Conservation (phyloP, 1,284 basidiomycete genomes). For the Ceratobasidium sp. region DNA sequence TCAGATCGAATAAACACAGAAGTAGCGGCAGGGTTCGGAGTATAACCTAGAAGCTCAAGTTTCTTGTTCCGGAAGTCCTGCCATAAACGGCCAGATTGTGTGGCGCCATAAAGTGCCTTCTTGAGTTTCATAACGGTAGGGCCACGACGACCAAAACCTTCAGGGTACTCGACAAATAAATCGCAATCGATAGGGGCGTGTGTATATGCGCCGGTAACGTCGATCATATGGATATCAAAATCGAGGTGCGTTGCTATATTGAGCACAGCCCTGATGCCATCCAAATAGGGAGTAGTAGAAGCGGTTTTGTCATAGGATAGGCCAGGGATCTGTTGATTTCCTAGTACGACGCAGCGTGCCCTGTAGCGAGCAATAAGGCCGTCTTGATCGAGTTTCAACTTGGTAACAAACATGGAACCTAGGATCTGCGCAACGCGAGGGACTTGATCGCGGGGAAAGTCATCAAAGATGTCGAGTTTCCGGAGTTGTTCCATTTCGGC, state of each 20-base stretch:
- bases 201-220: conserved; percentile 15
- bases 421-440: not conserved
- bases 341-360: not conserved
- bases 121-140: conserved; percentile 22
- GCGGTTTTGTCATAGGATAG: not conserved
- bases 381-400: conserved; percentile 1
- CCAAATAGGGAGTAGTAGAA: not conserved
- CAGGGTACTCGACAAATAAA: conserved; percentile 2
- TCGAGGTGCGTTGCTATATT: not conserved
- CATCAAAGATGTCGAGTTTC: not conserved
- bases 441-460: not conserved
- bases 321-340: conserved; percentile 1
- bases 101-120: conserved; percentile 8
- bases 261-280: not conserved
- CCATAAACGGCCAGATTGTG: not conserved
- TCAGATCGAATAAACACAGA: not conserved
- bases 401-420: not conserved
- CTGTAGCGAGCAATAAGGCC: not conserved
- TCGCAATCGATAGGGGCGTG: conserved; percentile 9
- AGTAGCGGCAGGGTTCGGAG: not conserved
- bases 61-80: conserved; percentile 18
- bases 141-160: conserved; percentile 9
- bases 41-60: not conserved
- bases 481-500: conserved; percentile 3
- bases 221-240: conserved; percentile 3